phyloP scores from a whole-genome alignment of 192 early-diverging fungal species.

The Backusella mclennaniae region DNA sequence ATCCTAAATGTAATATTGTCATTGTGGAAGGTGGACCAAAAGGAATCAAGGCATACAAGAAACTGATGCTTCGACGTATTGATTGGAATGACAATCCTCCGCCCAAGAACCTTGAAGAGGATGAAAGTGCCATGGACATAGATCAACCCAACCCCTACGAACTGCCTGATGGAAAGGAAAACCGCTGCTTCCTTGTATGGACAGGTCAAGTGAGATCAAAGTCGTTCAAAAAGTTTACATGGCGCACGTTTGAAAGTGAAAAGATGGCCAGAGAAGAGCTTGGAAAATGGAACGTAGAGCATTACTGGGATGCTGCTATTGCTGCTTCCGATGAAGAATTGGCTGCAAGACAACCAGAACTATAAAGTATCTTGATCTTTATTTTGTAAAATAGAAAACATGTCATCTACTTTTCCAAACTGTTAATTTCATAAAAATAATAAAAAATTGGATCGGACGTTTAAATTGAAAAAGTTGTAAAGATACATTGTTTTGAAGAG shows the following conservation, averaged over 20 bases:
- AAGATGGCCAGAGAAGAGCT: conserved; percentile 70
- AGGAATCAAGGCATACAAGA: conserved; percentile 89
- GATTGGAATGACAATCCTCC: conserved; percentile 77
- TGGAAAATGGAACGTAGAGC: conserved; percentile 63
- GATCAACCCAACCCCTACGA: conserved; percentile 41
- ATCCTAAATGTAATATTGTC: conserved; percentile 75
- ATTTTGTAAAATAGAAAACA: background rate
- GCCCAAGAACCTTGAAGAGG: conserved; percentile 28
- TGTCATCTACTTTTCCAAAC: too few species aligned
- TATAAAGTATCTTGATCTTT: conserved; percentile 9
- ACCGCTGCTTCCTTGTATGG: conserved; percentile 92
- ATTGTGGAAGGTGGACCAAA: conserved; percentile 94
- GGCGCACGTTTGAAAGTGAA: conserved; percentile 73
- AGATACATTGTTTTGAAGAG: background rate
- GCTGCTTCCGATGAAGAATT: conserved; percentile 49
- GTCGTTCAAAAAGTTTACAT: conserved; percentile 76
- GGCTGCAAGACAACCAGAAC: conserved; percentile 33
- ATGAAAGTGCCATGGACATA: conserved; percentile 39
- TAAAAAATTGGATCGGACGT: background rate
- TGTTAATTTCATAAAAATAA: background rate
- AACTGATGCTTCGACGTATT: conserved; percentile 93
- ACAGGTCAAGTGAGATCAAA: conserved; percentile 82
- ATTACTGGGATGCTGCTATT: conserved; percentile 87
- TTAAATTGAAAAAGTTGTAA: background rate
- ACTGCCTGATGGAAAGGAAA: conserved; percentile 51